Base-by-base conservation (phyloP, 306 rosid species). In the Aeschynomene evenia region DNA sequence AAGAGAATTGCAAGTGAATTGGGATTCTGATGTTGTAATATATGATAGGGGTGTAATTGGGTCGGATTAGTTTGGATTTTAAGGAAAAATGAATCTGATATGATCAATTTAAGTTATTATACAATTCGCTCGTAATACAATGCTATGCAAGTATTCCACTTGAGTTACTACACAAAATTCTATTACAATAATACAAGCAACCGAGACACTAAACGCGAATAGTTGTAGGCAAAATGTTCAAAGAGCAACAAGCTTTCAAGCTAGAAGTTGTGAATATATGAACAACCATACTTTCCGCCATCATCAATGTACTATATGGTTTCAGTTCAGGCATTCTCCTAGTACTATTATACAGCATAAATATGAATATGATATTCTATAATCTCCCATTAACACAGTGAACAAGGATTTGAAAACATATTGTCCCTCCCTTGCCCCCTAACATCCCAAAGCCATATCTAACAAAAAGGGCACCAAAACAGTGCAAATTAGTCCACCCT, bases 391-490 rank as follows among this genome's bases (percentile, higher is more conserved):
- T 33, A 66, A 59, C 13, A 59, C 72, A 68, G 51, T 14, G 49
- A 56, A 61, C 73, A 57, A 28, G 66, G 50, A 56, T 62, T 48
- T 54, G 56, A 18, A 49, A 63, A 63, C 80, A 69, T n/a, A n/a
- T 28, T 28, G 64, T 43, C 37, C 76, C 61, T 45, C 24, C 64
- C 48, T 31, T 20, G 2, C 5, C 14, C 39, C 13, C 60, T 8
- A n/a, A 21, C 48, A 61, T 7, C 51, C 76, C 57, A 48, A 7
- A 53, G 72, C 49, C 52, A 40, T n/a, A 45, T 45, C 51, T 15
- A 73, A 59, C 55, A 1, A 52, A 71, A 16, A 48, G 10, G 61
- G 58, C 81, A 46, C 80, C 82, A 77, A 69, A 74, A 81, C 64
- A 77, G 82, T 59, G 52, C 64, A 76, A 53, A 72, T 55, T 40